Evolutionary conservation across 2,329 filamentous ascomycete species (phyloP).

Genomic region (Talaromyces piceae): DNA sequence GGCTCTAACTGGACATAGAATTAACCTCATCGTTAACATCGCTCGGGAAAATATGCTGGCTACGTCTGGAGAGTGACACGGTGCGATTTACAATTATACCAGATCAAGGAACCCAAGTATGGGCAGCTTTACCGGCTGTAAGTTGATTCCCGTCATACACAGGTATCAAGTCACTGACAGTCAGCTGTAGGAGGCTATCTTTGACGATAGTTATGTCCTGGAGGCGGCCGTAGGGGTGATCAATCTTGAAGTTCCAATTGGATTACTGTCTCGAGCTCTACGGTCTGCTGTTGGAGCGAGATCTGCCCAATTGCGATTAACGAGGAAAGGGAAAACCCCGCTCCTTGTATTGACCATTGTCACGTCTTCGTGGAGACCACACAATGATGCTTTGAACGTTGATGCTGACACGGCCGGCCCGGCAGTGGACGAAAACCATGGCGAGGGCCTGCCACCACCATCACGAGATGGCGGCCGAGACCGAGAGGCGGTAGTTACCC

Average conservation of each 20-base stretch:
- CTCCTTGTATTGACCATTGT: conserved; percentile 85
- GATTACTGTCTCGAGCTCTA: conserved; percentile 80
- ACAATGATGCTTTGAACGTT: conserved; percentile 50
- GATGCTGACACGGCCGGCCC: conserved; percentile 24
- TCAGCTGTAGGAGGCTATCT: conserved; percentile 62
- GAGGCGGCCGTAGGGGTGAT: conserved; percentile 90
- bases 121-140: conserved; percentile 61
- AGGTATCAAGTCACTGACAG: not conserved
- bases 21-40: conserved; percentile 56
- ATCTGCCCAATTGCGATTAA: conserved; percentile 77
- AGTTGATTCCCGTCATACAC: conserved; percentile 12
- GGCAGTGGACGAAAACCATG: conserved; percentile 27
- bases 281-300: conserved; percentile 77
- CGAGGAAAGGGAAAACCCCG: conserved; percentile 83
- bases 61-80: conserved; percentile 77
- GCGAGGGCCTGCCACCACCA: conserved; percentile 32
- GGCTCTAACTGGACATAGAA: conserved; percentile 35
- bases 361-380: conserved; percentile 43
- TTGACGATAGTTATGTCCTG: conserved; percentile 69
- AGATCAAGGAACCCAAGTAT: conserved; percentile 90
- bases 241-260: conserved; percentile 91
- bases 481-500: conserved; percentile 85
- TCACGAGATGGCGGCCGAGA: conserved; percentile 54
- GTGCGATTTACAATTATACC: conserved; percentile 94
- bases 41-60: conserved; percentile 78